Conservation (phyloP, 2,329 filamentous ascomycete species). For the Neopestalotiopsis sp. region DNA sequence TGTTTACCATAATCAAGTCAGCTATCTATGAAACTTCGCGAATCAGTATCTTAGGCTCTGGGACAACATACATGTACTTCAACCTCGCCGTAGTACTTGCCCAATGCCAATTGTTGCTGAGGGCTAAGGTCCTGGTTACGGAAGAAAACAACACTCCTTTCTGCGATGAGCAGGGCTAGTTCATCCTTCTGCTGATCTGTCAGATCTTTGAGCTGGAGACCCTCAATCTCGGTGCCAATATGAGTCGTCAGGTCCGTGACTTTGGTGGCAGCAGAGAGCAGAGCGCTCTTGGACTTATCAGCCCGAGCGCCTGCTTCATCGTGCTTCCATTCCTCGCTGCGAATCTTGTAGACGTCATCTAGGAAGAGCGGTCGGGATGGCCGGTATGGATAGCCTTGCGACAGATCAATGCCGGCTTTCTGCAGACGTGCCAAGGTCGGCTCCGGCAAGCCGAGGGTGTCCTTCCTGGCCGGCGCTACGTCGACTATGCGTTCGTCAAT, state of each 20-base stretch:
- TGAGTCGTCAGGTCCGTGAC: conserved; percentile 66
- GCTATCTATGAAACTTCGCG: not conserved
- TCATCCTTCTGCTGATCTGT: conserved; percentile 65
- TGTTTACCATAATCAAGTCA: conserved; percentile 32
- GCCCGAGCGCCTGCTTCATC: conserved; percentile 68
- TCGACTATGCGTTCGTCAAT: conserved; percentile 69
- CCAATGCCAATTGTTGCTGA: conserved; percentile 66
- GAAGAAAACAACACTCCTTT: conserved; percentile 71
- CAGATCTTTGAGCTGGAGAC: conserved; percentile 66
- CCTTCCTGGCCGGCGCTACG: conserved; percentile 65
- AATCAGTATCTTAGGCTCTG: not conserved
- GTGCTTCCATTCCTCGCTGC: conserved; percentile 59
- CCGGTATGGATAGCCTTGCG: conserved; percentile 73
- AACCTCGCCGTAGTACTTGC: conserved; percentile 67
- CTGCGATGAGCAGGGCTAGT: conserved; percentile 65
- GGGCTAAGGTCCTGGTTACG: conserved; percentile 66
- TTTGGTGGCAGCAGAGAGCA: conserved; percentile 65
- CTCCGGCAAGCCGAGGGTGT: conserved; percentile 66
- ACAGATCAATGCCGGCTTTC: conserved; percentile 73
- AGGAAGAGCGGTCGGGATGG: conserved; percentile 70
- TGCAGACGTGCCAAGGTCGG: conserved; percentile 62
- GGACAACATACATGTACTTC: conserved; percentile 66
- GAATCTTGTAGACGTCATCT: conserved; percentile 71
- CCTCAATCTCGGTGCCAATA: conserved; percentile 69
- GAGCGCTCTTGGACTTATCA: conserved; percentile 65